phyloP scores from a whole-genome alignment of 805 yeast species.

The Candida ascalaphidarum region DNA sequence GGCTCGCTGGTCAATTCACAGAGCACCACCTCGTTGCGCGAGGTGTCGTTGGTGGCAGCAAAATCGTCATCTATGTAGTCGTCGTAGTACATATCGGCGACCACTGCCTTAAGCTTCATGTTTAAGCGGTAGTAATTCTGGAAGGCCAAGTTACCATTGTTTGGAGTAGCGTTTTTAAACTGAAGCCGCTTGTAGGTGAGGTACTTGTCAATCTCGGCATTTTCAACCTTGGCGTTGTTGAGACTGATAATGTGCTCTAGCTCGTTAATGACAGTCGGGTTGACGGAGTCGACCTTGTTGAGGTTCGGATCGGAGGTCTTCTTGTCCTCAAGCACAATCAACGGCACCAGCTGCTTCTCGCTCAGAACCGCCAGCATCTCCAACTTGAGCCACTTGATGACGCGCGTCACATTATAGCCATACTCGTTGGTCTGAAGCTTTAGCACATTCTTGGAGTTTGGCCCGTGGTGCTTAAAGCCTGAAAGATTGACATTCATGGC shows the following conservation, averaged over 20 bases:
- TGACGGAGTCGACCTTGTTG: not conserved
- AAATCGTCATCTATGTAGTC: conserved; percentile 27
- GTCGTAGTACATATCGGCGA: conserved; percentile 29
- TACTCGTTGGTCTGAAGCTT: conserved; percentile 25
- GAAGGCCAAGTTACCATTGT: conserved; percentile 37
- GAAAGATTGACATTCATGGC: conserved; percentile 19
- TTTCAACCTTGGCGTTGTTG: conserved; percentile 13
- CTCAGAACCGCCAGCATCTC: conserved; percentile 26
- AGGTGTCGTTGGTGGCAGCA: conserved; percentile 1
- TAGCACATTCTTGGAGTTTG: conserved; percentile 18
- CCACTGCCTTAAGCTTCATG: conserved; percentile 24
- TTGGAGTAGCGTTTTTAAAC: conserved; percentile 45
- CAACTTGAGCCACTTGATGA: conserved; percentile 28
- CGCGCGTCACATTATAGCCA: conserved; percentile 28
- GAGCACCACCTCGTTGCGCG: not conserved
- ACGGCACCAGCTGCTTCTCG: conserved; percentile 20
- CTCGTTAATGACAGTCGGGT: not conserved
- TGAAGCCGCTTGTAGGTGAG: conserved; percentile 34
- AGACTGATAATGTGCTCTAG: conserved; percentile 18
- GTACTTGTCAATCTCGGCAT: conserved; percentile 18
- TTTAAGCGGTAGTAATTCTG: conserved; percentile 38
- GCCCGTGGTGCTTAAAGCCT: conserved; percentile 13
- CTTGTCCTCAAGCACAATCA: conserved; percentile 12
- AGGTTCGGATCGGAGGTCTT: conserved; percentile 11
- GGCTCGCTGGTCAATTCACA: conserved; percentile 23